Evolutionary conservation across 1,284 basidiomycete genomes (phyloP), one percentile per base, ranked within the genome.

Genomic region (Melanopsichium pennsylvanicum): DNA sequence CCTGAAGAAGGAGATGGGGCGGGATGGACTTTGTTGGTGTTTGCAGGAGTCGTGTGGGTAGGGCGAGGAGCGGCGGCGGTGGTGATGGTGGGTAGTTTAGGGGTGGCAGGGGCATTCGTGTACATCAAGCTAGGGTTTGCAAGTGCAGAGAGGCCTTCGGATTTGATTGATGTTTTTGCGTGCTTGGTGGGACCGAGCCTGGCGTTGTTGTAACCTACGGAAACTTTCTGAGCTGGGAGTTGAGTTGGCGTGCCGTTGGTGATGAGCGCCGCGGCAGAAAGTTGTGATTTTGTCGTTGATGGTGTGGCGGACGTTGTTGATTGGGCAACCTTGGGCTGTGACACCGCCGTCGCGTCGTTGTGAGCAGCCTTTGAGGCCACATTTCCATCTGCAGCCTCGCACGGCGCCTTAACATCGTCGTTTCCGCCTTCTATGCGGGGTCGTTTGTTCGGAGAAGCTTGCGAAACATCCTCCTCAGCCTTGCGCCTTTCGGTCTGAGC

Each of bases 71-170:
- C 36, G 29, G n/a, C 27, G 33, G 37, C 35, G 12, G 37, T 47
- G 3, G 41, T 41, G 19, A 18, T 4, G 10, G 49, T 32, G 3
- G 27, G 13, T 7, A 13, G 27, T 29, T n/a, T n/a, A n/a, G 54
- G 33, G 12, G 58, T 59, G 22, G 42, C 37, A 4, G 62, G 52
- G 9, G 62, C 63, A 22, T 51, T 60, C 2, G 57, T 45, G 29
- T 67, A 67, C 45, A 54, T 39, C 27, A 64, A 40, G 33, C 60
- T 63, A 5, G 60, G 51, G n/a, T 59, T 66, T 7, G 52, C 52
- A 13, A 56, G 40, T 18, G 56, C 51, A 16, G 42, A 38, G 26
- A 47, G n/a, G 12, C 54, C 49, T 34, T 66, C 52, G 3, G 50
- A 31, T 36, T 66, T 66, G 42, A 33, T 26, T 3, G 55, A 10